Conservation (phyloP, 495 filamentous ascomycete species). For the Aspergillus heteromorphus region DNA sequence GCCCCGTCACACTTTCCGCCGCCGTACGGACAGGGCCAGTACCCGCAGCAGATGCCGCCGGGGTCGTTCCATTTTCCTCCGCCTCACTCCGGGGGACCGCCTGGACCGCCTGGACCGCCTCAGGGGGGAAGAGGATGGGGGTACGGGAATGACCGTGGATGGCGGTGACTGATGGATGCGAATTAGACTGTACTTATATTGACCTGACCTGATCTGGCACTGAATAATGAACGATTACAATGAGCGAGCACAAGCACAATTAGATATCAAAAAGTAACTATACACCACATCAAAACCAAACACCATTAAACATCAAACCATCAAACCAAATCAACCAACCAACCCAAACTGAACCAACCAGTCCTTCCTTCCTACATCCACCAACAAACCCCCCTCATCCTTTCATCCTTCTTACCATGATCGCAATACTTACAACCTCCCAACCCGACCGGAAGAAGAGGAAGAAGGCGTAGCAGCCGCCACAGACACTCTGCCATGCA, state of each 20-base stretch:
- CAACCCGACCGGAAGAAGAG: not conserved
- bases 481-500: not conserved
- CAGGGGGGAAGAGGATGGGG: slow-evolving; percentile 12
- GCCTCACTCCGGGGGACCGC: slow-evolving; percentile 21
- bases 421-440: no score
- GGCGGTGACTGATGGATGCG: slow-evolving; percentile 11
- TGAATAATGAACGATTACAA: not conserved
- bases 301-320: not conserved
- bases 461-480: not conserved
- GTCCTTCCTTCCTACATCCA: not conserved
- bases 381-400: not conserved
- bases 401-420: not conserved
- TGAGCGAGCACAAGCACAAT: not conserved
- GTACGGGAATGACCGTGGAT: slow-evolving; percentile 17
- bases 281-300: not conserved
- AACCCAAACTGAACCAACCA: no score
- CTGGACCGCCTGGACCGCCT: no score
- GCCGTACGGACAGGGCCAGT: slow-evolving; percentile 24
- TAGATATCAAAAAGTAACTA: not conserved
- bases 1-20: slow-evolving; percentile 26
- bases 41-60: slow-evolving; percentile 27
- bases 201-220: no score
- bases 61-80: slow-evolving; percentile 37
- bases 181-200: not conserved
- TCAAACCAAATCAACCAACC: not conserved